Conservation (phyloP, 2,329 filamentous ascomycete species). For the Sclerotinia borealis region DNA sequence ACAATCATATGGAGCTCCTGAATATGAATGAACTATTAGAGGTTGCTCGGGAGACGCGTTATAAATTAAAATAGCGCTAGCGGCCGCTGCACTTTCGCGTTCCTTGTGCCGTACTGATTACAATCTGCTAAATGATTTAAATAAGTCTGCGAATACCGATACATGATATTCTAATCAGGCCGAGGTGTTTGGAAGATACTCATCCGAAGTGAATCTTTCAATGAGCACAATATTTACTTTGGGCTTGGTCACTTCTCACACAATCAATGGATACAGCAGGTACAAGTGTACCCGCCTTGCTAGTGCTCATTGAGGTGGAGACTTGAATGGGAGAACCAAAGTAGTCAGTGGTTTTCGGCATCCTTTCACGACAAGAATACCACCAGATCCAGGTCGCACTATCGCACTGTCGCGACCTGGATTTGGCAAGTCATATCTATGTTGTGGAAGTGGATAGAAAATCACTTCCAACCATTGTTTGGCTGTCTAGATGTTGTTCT, state of each 20-base stretch:
- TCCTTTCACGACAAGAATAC: background rate
- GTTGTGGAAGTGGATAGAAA: background rate
- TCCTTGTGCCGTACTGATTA: background rate
- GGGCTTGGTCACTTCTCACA: background rate
- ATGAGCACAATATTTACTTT: background rate
- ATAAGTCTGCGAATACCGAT: too few species aligned
- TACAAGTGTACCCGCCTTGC: background rate
- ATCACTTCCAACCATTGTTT: too few species aligned
- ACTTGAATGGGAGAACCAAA: background rate
- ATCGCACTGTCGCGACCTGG: background rate
- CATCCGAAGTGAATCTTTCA: background rate
- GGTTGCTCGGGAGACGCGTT: conserved; percentile 9
- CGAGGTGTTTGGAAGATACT: background rate
- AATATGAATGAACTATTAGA: background rate
- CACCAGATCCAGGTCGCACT: background rate
- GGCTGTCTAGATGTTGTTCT: too few species aligned
- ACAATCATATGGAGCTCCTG: background rate
- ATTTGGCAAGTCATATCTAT: background rate
- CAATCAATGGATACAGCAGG: background rate
- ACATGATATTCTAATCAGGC: too few species aligned
- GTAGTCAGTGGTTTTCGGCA: background rate
- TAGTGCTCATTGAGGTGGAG: background rate
- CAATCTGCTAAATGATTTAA: too few species aligned
- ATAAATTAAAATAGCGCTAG: background rate
- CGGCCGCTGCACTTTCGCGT: background rate